These are phyloP conservation scores for Cercospora sojina DNA, from an alignment of 2,329 filamentous ascomycete genomes.

Conservation along the genomic window DNA sequence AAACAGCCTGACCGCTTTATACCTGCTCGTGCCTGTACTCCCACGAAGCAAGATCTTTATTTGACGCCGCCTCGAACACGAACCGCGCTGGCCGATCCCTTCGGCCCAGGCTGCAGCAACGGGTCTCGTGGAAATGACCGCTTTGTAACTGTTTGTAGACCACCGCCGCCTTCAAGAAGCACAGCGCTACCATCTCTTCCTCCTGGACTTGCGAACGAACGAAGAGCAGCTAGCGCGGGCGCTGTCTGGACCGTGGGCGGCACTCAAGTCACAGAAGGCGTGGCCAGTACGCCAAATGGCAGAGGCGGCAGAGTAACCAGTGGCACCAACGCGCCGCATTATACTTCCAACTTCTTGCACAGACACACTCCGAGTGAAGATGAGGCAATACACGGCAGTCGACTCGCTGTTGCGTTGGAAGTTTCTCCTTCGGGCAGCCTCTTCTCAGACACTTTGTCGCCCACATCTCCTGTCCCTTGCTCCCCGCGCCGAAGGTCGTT, in stretches of 20 bases:
- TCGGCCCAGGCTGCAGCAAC: slow-evolving; percentile 25
- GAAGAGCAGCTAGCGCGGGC: slow-evolving; percentile 57
- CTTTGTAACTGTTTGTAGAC: slow-evolving; percentile 25
- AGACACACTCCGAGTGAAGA: slow-evolving; percentile 32
- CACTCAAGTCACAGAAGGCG: slow-evolving; percentile 43
- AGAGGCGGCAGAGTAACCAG: slow-evolving; percentile 64
- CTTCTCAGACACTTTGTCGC: slow-evolving; percentile 50
- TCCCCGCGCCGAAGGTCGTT: slow-evolving; percentile 16
- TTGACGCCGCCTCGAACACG: slow-evolving; percentile 2
- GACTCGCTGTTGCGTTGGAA: slow-evolving; percentile 77
- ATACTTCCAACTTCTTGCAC: slow-evolving; percentile 57
- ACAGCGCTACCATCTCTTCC: slow-evolving; percentile 2
- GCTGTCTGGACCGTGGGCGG: slow-evolving; percentile 77
- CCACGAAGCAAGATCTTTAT: slow-evolving; percentile 29
- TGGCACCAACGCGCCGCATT: slow-evolving; percentile 68
- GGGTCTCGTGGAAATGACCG: slow-evolving; percentile 25
- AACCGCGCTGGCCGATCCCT: slow-evolving; percentile 28
- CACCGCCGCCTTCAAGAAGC: slow-evolving; percentile 13
- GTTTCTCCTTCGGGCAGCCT: slow-evolving; percentile 69
- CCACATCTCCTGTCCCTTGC: slow-evolving; percentile 11
- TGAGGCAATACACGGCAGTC: slow-evolving; percentile 61
- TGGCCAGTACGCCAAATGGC: slow-evolving; percentile 55
- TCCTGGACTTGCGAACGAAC: slow-evolving; percentile 4
- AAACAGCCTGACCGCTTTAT: slow-evolving; percentile 59
- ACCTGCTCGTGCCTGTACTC: slow-evolving; percentile 37